Conservation (phyloP, 305 asterid species). For the Ajuga reptans region DNA sequence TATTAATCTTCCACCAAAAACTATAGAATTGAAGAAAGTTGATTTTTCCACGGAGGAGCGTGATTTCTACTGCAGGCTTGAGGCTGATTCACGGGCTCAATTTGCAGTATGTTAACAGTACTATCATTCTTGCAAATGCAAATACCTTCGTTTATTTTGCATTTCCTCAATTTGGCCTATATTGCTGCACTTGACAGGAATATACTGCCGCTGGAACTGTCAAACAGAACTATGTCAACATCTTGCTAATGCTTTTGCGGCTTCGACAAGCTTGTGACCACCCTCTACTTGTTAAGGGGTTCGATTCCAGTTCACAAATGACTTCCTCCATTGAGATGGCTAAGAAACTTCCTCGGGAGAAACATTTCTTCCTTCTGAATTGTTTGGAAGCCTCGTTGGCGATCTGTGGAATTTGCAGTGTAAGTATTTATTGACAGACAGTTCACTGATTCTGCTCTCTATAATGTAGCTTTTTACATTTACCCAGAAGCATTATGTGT, state of each 20-base stretch:
- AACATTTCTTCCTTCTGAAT: conserved; percentile 50
- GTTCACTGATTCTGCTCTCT: not conserved
- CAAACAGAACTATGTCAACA: conserved; percentile 87
- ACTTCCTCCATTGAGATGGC: conserved; percentile 68
- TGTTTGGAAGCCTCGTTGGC: conserved; percentile 83
- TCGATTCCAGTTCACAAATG: conserved; percentile 41
- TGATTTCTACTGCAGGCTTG: conserved; percentile 72
- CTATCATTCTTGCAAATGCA: not conserved
- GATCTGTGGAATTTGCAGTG: conserved; percentile 83
- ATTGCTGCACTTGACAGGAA: conserved; percentile 48
- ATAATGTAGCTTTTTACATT: not conserved
- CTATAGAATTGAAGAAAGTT: conserved; percentile 58
- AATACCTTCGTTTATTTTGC: conserved; percentile 7
- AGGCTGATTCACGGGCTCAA: conserved; percentile 83
- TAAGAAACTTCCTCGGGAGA: conserved; percentile 72
- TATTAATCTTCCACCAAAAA: conserved; percentile 76
- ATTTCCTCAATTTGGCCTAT: conserved; percentile 18
- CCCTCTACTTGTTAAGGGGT: conserved; percentile 82
- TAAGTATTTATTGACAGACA: conserved; percentile 32
- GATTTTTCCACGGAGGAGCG: conserved; percentile 82
- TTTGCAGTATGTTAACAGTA: conserved; percentile 64
- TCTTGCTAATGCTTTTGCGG: conserved; percentile 83
- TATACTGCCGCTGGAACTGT: conserved; percentile 94
- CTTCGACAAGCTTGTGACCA: conserved; percentile 98
- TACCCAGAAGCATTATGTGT: too few relatives aligned